Percentiles rank a stretch among this genome's conserved stretches.
Conservation (phyloP, 108 stramenopile genomes). For the Cyclostephanos tholiformis region DNA sequence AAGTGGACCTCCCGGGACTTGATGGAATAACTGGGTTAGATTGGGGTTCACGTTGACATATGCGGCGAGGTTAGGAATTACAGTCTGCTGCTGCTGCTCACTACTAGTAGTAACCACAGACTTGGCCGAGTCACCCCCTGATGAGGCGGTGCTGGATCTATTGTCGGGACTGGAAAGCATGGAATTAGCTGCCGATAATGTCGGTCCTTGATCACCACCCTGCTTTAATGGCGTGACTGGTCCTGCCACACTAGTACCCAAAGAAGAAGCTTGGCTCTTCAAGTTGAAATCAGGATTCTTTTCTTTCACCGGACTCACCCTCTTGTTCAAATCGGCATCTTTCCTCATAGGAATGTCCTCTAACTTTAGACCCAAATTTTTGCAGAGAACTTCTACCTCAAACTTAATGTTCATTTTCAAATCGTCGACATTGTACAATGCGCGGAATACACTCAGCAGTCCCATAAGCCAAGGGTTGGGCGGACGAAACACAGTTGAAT, state of each 20-base stretch:
- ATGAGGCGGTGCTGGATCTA: conserved; percentile 36
- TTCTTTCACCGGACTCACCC: conserved; percentile 90
- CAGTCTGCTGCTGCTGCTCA: conserved; percentile 81
- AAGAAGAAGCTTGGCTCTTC: conserved; percentile 50
- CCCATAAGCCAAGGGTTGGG: conserved; percentile 99
- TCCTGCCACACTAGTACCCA: conserved; percentile 22
- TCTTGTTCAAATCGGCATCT: conserved; percentile 63
- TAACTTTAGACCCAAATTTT: conserved; percentile 91
- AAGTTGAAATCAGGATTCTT: conserved; percentile 98
- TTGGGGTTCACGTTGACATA: conserved; percentile 94
- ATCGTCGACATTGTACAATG: conserved; percentile 94
- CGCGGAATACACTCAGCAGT: conserved; percentile 90
- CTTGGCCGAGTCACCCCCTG: conserved; percentile 49
- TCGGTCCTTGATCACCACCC: conserved; percentile 38
- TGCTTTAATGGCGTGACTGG: conserved; percentile 39
- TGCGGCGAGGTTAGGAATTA: conserved; percentile 95
- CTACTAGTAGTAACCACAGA: conserved; percentile 30
- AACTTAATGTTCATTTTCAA: conserved; percentile 99
- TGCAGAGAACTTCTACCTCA: conserved; percentile 98
- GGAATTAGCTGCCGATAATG: conserved; percentile 30
- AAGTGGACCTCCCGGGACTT: conserved; percentile 63
- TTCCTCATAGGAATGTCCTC: conserved; percentile 88
- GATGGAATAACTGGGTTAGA: conserved; percentile 80
- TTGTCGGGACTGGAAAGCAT: conserved; percentile 55
- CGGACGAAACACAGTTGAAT: conserved; percentile 92